Percentiles rank a stretch among this genome's conserved stretches.
phyloP scores from a whole-genome alignment of 116 monocot species.

The Phalaenopsis hybrid region DNA sequence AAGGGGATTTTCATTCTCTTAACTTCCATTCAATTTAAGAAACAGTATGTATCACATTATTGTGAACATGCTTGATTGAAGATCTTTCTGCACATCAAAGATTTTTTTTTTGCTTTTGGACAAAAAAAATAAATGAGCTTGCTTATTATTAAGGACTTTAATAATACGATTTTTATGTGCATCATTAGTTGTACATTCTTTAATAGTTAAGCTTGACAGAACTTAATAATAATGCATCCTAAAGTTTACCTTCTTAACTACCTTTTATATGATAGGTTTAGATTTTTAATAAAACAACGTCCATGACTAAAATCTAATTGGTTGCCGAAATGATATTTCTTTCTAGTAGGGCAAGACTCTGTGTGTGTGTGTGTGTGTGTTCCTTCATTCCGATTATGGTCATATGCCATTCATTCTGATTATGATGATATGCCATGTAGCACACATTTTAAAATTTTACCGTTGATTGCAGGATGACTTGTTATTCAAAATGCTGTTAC shows the following conservation, averaged over 20 bases:
- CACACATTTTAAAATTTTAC: background rate
- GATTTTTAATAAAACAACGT: background rate
- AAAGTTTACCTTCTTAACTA: background rate
- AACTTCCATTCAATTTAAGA: no score
- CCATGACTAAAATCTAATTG: background rate
- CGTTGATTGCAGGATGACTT: conserved; percentile 74
- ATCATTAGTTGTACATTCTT: background rate
- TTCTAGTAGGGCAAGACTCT: background rate
- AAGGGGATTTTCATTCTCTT: no score
- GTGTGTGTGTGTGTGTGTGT: background rate
- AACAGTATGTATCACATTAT: no score
- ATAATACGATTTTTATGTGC: background rate
- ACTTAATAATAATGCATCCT: background rate
- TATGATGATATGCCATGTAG: conserved; percentile 3
- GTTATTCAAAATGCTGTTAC: conserved; percentile 74
- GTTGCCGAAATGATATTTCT: background rate
- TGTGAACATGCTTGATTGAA: no score
- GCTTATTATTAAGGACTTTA: background rate
- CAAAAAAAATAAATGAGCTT: no score
- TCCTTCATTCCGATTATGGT: background rate
- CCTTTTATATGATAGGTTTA: background rate
- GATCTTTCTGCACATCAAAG: no score
- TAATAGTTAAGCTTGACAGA: background rate
- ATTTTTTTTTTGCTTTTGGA: no score
- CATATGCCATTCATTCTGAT: background rate